phyloP scores from a whole-genome alignment of 2,329 filamentous ascomycete genomes.

The Ilyonectria robusta region DNA sequence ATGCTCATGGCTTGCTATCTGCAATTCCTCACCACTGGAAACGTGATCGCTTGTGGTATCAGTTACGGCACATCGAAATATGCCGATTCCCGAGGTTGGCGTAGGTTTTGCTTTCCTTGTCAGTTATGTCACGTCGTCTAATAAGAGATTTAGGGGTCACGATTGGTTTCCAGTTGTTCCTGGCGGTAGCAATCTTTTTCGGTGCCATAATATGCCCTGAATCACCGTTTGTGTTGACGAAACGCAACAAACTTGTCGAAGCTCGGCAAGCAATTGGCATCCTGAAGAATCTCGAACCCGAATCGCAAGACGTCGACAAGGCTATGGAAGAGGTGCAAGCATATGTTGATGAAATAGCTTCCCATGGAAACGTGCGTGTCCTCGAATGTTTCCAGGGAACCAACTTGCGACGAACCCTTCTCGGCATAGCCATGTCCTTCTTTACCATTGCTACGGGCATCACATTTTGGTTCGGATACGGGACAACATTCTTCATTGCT shows the following conservation, averaged over 20 bases:
- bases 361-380: not conserved
- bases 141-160: not conserved
- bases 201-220: constrained; percentile 13
- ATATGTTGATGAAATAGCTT: not conserved
- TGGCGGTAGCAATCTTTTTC: not conserved
- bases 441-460: constrained; percentile 12
- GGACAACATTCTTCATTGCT: constrained; percentile 8
- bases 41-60: not conserved
- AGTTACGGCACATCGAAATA: not conserved
- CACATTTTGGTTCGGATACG: constrained; percentile 6
- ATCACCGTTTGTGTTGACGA: not conserved
- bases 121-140: not conserved
- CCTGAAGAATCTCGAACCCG: not conserved
- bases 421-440: constrained; percentile 7
- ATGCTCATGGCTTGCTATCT: not conserved
- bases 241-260: not conserved
- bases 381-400: constrained; percentile 14
- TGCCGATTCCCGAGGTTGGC: not conserved
- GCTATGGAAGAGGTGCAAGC: not conserved
- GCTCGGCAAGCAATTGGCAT: not conserved
- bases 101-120: not conserved
- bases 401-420: not conserved
- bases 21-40: not conserved
- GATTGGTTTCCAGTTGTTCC: not conserved
- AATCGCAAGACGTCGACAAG: not conserved